Base-by-base conservation (phyloP, 768 basidiomycete genomes). In the Mrakia frigida region DNA sequence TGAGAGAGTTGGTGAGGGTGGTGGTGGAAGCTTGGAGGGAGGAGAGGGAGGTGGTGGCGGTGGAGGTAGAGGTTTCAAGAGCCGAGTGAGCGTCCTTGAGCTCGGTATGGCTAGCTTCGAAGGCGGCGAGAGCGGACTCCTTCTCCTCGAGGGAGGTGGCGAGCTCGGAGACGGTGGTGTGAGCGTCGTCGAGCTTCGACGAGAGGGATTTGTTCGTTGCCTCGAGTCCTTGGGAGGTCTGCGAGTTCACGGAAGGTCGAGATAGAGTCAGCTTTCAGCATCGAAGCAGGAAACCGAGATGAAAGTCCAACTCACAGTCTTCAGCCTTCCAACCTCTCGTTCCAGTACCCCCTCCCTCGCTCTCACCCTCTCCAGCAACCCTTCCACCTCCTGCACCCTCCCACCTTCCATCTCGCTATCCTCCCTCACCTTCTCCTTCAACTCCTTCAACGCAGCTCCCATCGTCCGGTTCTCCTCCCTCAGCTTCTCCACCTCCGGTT, bases 91-190 rank as follows among this genome's bases (percentile, higher is more conserved):
- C 87, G 21, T 81, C 80, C 73, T 84, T 83, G 86, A 87, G 87
- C 78, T 87, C 87, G n/a, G 84, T 82, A 21, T 86, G 85, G 25
- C 52, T 31, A 1, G 69, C 50, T 37, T 77, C 73, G 35, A 52
- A 53, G 6, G 7, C 82, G 81, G 78, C 83, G 82, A 52, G 82
- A 80, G 50, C 84, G 85, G 60, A 88, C 83, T 74, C 87, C 85
- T 56, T 84, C 80, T 31, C 56, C 68, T 88, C 87, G 59, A 87
- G 87, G 79, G 92, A 91, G 37, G 83, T 81, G 83, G 89, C 92
- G 76, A 90, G 82, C 43, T 86, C 83, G 18, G 85, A 82, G 80
- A 90, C 87, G 10, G 85, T 86, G 84, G 73, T 43, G 11, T 70
- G 71, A 6, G 50, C 69, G 6, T 73, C 37, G 23, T 25, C 39